Evolutionary conservation across 441 rosid genomes (phyloP), one percentile per base, ranked within the genome.

Genomic region (Mallotus japonicus): DNA sequence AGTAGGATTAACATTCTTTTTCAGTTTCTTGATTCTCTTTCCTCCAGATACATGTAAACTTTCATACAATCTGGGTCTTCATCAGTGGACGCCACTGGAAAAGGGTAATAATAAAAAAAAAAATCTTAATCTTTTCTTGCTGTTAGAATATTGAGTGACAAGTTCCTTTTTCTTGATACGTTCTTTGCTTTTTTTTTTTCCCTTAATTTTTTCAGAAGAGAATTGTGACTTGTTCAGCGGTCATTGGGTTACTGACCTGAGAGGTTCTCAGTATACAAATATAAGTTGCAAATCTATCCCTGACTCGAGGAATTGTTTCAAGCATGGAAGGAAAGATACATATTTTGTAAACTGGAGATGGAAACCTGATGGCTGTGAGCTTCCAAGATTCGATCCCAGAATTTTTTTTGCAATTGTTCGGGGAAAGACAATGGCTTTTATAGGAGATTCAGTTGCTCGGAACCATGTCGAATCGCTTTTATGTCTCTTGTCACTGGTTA

Each of bases 381-480:
- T 95, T 67, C 90, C 92, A 0, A 78, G 86, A 83, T 90, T 92
- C 65, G 87, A 88, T 78, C 78, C 93, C 1, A 81, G 77, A 74
- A 70, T 46, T 5, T 95, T 92, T 78, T 83, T 93, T 34, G 37
- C 57, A 20, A 34, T 87, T 72, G 88, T 91, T 46, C 67, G 85
- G 65, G 96, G 96, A 59, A 93, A 86, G 75, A 90, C 89, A 56
- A 77, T 95, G 86, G 95, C 82, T 19, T 95, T 93, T 60, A 67
- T 90, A 19, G 99, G 99, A 53, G 99, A 93, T 62, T 93, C 97
- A 3, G 96, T 95, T 15, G 93, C 96, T 8, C 82, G 93, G 64
- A 95, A 95, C 79, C 98, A 95, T 19, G 79, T 87, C 79, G 96
- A 95, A 72, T 95, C 97, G 0, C 90, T 95, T n/a, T 82, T 90